These are phyloP conservation scores for Epichloe hybrida DNA, from an alignment of 2,329 filamentous ascomycete genomes.

Conservation along the genomic window DNA sequence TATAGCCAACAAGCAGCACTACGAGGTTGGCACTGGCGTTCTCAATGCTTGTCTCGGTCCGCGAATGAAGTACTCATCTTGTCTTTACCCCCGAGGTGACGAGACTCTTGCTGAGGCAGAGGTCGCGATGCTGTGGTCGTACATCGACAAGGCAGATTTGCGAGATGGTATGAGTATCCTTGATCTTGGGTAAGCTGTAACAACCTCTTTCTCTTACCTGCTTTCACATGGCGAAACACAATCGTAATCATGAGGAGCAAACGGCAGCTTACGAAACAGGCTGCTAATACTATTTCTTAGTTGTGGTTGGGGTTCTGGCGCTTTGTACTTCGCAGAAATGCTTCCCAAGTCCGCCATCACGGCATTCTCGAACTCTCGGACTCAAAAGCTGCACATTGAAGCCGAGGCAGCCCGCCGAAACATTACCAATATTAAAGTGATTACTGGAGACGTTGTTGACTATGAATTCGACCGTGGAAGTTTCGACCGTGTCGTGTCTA, in stretches of 20 bases:
- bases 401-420: conserved; percentile 39
- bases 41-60: conserved; percentile 48
- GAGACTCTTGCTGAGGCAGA: conserved; percentile 55
- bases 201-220: background rate
- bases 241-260: background rate
- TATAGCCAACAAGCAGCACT: conserved; percentile 55
- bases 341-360: conserved; percentile 50
- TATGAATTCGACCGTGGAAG: conserved; percentile 45
- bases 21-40: conserved; percentile 56
- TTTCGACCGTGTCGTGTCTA: conserved; percentile 54
- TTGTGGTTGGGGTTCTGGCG: conserved; percentile 56
- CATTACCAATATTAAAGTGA: conserved; percentile 45
- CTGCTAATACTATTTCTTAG: conserved; percentile 19
- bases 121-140: conserved; percentile 49
- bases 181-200: conserved; percentile 40
- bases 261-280: background rate
- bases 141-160: conserved; percentile 46
- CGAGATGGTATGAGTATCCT: conserved; percentile 47
- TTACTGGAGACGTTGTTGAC: conserved; percentile 54
- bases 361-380: conserved; percentile 56
- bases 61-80: conserved; percentile 60
- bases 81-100: conserved; percentile 47
- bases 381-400: conserved; percentile 56
- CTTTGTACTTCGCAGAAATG: conserved; percentile 51
- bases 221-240: background rate